Evolutionary conservation across 2,329 filamentous ascomycete species (phyloP).

Genomic region (Domatiomyces globalis): DNA sequence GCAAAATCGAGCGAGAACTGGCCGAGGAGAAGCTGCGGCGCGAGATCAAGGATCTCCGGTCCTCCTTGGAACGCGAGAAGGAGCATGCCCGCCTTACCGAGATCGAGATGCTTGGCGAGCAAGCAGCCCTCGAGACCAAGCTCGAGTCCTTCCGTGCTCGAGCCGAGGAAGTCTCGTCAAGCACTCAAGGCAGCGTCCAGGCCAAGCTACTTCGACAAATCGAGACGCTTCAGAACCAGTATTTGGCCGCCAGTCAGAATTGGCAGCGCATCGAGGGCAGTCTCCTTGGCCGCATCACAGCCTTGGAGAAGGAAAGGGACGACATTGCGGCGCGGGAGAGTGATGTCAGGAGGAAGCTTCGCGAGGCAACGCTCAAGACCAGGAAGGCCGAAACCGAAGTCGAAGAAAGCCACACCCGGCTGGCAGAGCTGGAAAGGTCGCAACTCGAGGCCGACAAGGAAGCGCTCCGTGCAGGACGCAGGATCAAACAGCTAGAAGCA

Average conservation of each 20-base stretch:
- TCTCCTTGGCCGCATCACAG: conserved; percentile 59
- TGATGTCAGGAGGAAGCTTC: conserved; percentile 75
- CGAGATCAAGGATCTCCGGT: conserved; percentile 57
- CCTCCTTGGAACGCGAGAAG: conserved; percentile 57
- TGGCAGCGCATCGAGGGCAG: conserved; percentile 94
- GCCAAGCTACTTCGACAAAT: conserved; percentile 85
- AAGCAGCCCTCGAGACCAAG: conserved; percentile 65
- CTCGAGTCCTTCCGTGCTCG: conserved; percentile 72
- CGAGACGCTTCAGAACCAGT: conserved; percentile 89
- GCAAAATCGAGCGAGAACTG: conserved; percentile 63
- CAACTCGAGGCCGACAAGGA: conserved; percentile 53
- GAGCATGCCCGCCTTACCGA: conserved; percentile 57
- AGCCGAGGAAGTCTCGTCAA: conserved; percentile 79
- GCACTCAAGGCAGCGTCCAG: conserved; percentile 65
- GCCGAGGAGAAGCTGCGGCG: conserved; percentile 54
- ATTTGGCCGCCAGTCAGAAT: conserved; percentile 85
- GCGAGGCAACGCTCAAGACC: conserved; percentile 59
- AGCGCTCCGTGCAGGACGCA: conserved; percentile 32
- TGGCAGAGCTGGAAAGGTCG: conserved; percentile 35
- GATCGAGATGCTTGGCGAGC: conserved; percentile 67
- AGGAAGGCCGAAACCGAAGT: conserved; percentile 70
- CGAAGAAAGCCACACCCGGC: conserved; percentile 43
- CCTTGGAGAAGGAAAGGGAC: conserved; percentile 79
- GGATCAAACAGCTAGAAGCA: conserved; percentile 39
- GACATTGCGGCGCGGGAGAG: conserved; percentile 70